Evolutionary conservation across 805 yeast genomes (phyloP), one percentile per base, ranked within the genome.

Genomic region (Priceomyces carsonii): DNA sequence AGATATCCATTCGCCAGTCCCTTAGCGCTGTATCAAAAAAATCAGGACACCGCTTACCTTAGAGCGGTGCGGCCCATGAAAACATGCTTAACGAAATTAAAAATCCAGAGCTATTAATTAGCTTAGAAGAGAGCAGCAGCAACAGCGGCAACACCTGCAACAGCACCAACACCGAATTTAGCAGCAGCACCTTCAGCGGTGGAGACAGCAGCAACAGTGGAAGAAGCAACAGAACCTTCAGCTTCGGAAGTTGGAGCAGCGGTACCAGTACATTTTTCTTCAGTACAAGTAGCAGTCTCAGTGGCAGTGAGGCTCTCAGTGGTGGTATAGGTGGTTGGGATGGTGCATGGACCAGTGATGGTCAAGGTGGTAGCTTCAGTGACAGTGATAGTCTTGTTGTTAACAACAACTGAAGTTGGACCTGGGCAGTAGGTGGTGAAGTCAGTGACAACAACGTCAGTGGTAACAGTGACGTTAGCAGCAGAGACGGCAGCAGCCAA

Each of bases 341-440:
- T 55, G 57, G 91, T 84, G 74, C 95, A 86, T 60, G 90, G 90
- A 74, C 86, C 82, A 55, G 95, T 83, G 77, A 85, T 75, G 62
- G 93, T 85, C 54, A 86, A 65, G 50, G 95, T 85, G 61, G 91
- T 83, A 43, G 91, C 80, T 53, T 63, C 81, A 43, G 90, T 79
- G 58, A 82, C 88, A 48, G 84, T 78, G 78, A 78, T 75, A 57
- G 91, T 83, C 60, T 60, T 59, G 72, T 73, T 73, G 75, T 80
- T 81, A 63, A 80, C 77, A 46, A 69, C 71, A 42, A 85, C 53
- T 42, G 74, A 65, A 51, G 95, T 86, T 34, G 95, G 66, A 45
- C 56, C 68, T 61, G 95, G 95, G 68, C 95, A 85, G 83, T 81
- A 85, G 52, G 95, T 85, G 67, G 60, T 55, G 76, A 69, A 75